Conservation (phyloP, 1,284 basidiomycete genomes). For the Sporisorium graminicola region DNA sequence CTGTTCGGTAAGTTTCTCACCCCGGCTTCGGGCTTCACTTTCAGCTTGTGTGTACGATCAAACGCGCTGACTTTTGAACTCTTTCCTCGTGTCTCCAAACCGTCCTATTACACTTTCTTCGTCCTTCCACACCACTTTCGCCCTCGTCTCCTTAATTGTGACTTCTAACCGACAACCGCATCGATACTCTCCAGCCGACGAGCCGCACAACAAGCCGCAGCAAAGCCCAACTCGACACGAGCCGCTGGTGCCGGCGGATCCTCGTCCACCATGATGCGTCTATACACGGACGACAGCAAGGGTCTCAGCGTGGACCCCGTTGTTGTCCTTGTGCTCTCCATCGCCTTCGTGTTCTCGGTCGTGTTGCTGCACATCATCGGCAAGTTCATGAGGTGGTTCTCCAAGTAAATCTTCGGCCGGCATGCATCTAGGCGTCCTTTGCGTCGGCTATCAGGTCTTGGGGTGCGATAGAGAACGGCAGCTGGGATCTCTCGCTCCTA, state of each 20-base stretch:
- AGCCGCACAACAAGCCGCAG: constrained; percentile 76
- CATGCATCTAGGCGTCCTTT: too few species aligned
- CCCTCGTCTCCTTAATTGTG: background rate
- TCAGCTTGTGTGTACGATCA: background rate
- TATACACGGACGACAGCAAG: constrained; percentile 94
- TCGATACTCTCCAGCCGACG: constrained; percentile 73
- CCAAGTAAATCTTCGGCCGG: constrained; percentile 75
- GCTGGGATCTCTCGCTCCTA: too few species aligned
- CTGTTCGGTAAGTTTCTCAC: constrained; percentile 38
- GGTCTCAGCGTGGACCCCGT: constrained; percentile 98
- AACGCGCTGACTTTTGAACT: background rate
- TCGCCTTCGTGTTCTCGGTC: constrained; percentile 97
- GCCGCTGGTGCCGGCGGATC: constrained; percentile 96
- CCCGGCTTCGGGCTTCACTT: background rate
- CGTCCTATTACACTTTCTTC: background rate
- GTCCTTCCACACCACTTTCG: background rate
- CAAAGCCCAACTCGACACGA: constrained; percentile 87
- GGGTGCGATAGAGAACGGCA: too few species aligned
- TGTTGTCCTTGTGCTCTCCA: constrained; percentile 94
- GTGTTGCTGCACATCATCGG: constrained; percentile 99
- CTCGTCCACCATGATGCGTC: constrained; percentile 96
- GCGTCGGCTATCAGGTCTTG: too few species aligned
- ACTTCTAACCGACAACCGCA: background rate
- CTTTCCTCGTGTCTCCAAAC: background rate
- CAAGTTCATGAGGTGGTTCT: constrained; percentile 90